Conservation (phyloP, 2,329 filamentous ascomycete species). For the Fusarium pseudoanthophilum region DNA sequence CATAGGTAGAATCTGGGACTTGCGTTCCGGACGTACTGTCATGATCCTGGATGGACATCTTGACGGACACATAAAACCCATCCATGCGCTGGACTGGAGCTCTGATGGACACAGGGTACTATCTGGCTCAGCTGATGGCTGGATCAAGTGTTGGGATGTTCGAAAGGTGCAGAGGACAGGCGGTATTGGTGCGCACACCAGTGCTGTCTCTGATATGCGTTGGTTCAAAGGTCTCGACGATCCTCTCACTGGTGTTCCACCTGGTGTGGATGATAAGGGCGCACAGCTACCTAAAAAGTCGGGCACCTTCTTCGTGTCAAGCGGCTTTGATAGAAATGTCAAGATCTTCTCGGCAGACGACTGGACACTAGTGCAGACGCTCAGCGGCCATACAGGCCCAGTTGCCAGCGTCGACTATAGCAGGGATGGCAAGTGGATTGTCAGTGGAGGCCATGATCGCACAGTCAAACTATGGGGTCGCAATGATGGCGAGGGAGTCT, state of each 20-base stretch:
- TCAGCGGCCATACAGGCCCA: conserved; percentile 91
- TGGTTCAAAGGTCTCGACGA: conserved; percentile 94
- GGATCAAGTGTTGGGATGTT: conserved; percentile 98
- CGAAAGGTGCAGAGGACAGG: conserved; percentile 86
- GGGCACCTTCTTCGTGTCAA: conserved; percentile 89
- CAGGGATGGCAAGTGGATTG: conserved; percentile 88
- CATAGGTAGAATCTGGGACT: conserved; percentile 94
- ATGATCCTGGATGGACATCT: conserved; percentile 94
- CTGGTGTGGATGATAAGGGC: conserved; percentile 73
- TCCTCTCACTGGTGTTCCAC: conserved; percentile 68
- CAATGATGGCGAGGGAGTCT: conserved; percentile 74
- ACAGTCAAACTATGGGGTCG: conserved; percentile 97
- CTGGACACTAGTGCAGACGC: conserved; percentile 87
- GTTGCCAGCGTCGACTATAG: conserved; percentile 92
- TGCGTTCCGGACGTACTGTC: conserved; percentile 90
- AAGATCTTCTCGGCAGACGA: conserved; percentile 97
- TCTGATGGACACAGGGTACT: conserved; percentile 90
- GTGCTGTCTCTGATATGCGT: conserved; percentile 89
- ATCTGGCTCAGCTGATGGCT: conserved; percentile 92
- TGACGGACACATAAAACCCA: conserved; percentile 85
- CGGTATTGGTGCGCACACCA: conserved; percentile 89
- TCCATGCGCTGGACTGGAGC: conserved; percentile 93
- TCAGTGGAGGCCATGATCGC: conserved; percentile 91
- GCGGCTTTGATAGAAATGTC: conserved; percentile 93
- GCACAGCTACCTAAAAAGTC: conserved; percentile 80